phyloP scores from a whole-genome alignment of 805 yeast genomes.

The Candida railenensis region DNA sequence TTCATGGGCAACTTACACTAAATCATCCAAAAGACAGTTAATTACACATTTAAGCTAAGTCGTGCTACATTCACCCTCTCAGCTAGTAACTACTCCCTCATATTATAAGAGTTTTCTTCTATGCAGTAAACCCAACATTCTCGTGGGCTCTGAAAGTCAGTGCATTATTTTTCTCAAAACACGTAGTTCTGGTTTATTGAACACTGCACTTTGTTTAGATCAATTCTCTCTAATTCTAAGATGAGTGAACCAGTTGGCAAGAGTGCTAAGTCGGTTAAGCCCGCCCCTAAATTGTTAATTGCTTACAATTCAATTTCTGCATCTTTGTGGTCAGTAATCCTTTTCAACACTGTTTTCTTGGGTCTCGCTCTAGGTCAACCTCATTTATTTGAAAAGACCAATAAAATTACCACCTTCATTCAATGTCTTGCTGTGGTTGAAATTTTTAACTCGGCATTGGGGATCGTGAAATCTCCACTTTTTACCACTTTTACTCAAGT shows the following conservation, averaged over 20 bases:
- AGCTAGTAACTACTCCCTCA: too few relatives aligned
- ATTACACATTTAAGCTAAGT: too few relatives aligned
- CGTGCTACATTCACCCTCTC: too few relatives aligned
- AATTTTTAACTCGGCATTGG: constrained; percentile 71
- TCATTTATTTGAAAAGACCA: constrained; percentile 57
- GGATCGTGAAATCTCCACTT: constrained; percentile 82
- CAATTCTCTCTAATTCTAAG: background rate
- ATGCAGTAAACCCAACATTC: background rate
- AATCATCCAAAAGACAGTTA: too few relatives aligned
- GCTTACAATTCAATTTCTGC: constrained; percentile 43
- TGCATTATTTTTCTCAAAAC: background rate
- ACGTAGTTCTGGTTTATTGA: too few relatives aligned
- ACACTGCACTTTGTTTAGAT: too few relatives aligned
- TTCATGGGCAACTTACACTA: too few relatives aligned
- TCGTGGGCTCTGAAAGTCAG: too few relatives aligned
- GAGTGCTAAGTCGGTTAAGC: background rate
- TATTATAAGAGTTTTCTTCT: too few relatives aligned
- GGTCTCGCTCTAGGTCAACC: constrained; percentile 57
- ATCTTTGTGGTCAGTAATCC: constrained; percentile 40
- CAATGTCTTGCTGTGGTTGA: constrained; percentile 84
- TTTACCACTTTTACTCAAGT: constrained; percentile 87
- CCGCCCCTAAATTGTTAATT: constrained; percentile 26
- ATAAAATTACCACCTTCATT: constrained; percentile 56
- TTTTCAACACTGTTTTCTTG: constrained; percentile 39
- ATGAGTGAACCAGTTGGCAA: background rate